Conservation (phyloP, 2,329 filamentous ascomycete species). For the Hypomyces rosellus region DNA sequence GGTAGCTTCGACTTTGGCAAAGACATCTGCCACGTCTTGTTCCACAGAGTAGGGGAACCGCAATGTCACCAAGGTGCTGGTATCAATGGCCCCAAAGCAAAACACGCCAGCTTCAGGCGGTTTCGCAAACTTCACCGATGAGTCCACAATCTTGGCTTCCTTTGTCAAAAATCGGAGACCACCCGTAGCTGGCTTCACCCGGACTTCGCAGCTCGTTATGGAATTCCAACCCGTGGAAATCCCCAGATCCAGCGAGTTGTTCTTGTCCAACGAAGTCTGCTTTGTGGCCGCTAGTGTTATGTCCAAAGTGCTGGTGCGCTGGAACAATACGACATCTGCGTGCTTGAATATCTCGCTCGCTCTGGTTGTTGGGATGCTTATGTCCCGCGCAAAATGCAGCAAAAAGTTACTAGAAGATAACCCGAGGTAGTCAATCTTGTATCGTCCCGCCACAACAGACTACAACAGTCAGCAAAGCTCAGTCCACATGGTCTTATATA, state of each 20-base stretch:
- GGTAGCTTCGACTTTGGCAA: constrained; percentile 66
- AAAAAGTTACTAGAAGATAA: constrained; percentile 57
- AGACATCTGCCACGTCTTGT: constrained; percentile 63
- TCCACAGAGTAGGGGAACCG: constrained; percentile 79
- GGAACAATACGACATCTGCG: constrained; percentile 66
- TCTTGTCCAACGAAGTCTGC: constrained; percentile 71
- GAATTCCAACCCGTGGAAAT: constrained; percentile 70
- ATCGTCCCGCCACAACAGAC: constrained; percentile 65
- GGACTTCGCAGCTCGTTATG: constrained; percentile 51
- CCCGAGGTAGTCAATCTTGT: constrained; percentile 66
- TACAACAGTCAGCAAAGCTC: constrained; percentile 29
- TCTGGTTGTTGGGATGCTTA: constrained; percentile 39
- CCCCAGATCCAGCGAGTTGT: constrained; percentile 69
- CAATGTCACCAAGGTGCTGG: constrained; percentile 48
- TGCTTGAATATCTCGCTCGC: constrained; percentile 48
- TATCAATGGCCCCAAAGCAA: constrained; percentile 40
- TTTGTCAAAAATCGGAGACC: constrained; percentile 57
- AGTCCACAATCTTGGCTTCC: constrained; percentile 47
- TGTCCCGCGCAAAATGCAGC: constrained; percentile 59
- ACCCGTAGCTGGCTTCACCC: constrained; percentile 58
- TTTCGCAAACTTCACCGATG: constrained; percentile 37
- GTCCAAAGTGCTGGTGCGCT: constrained; percentile 61
- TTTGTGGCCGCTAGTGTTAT: constrained; percentile 60
- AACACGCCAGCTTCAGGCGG: constrained; percentile 50
- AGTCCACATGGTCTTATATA: not conserved